Conservation (phyloP, 371 early-diverging fungal species). For the Actinomortierella ambigua region DNA sequence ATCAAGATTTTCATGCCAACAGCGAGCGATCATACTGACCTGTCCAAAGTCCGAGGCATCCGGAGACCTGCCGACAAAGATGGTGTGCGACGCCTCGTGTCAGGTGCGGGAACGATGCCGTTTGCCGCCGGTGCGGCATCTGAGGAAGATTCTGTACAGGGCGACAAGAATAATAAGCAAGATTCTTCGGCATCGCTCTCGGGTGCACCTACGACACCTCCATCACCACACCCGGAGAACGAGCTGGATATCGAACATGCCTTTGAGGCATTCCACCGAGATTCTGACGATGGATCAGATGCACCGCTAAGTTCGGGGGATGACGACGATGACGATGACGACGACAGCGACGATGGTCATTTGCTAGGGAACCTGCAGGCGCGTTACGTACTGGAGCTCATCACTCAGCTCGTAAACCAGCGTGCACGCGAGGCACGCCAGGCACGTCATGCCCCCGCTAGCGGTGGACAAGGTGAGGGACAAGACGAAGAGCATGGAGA, state of each 20-base stretch:
- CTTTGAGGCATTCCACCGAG: conserved; percentile 2
- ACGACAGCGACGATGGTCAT: conserved; percentile 14
- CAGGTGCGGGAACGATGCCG: not conserved
- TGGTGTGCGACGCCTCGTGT: conserved; percentile 12
- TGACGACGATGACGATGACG: conserved; percentile 6
- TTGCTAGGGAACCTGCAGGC: not conserved
- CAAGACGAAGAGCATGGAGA: no score
- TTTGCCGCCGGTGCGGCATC: no score
- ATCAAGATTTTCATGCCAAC: conserved; percentile 73
- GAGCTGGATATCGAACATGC: conserved; percentile 18
- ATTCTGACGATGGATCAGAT: no score
- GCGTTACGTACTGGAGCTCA: conserved; percentile 5
- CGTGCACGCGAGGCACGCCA: not conserved
- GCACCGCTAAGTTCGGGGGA: not conserved
- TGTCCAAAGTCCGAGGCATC: conserved; percentile 32
- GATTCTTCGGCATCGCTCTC: not conserved
- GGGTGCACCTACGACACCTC: no score
- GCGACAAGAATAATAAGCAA: not conserved
- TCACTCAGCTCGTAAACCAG: conserved; percentile 3
- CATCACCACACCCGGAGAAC: conserved; percentile 4
- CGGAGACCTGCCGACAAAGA: conserved; percentile 1
- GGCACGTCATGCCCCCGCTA: no score
- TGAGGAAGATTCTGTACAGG: not conserved
- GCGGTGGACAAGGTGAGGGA: no score
- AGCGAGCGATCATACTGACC: conserved; percentile 33